Percentiles rank a stretch among this genome's conserved stretches.
Conservation (phyloP, 1,284 basidiomycete species). For the Cutaneotrichosporon mucoides region DNA sequence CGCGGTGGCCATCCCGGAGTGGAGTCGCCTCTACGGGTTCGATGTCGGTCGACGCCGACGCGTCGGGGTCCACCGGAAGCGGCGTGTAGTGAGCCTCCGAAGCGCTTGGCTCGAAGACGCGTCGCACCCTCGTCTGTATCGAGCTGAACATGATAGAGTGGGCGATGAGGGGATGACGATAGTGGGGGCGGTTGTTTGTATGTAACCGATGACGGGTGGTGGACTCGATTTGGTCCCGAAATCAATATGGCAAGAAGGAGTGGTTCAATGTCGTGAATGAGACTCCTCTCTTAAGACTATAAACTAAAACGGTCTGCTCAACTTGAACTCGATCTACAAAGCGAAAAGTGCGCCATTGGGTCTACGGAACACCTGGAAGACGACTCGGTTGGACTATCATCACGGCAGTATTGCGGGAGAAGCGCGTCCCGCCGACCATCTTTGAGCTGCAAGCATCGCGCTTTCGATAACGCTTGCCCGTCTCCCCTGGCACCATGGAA, state of each 20-base stretch:
- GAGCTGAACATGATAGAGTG: not conserved
- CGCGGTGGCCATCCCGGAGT: not conserved
- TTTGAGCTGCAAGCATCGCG: too few species aligned
- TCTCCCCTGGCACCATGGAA: not conserved
- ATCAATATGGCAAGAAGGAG: too few species aligned
- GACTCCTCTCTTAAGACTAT: not conserved
- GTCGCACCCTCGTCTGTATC: not conserved
- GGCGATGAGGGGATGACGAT: not conserved
- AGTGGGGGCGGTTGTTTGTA: not conserved
- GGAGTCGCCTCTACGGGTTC: not conserved
- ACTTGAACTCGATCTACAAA: too few species aligned
- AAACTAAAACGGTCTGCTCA: too few species aligned
- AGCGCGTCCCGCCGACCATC: too few species aligned
- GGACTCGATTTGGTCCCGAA: constrained; percentile 1
- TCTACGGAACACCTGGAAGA: too few species aligned
- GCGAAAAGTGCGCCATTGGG: too few species aligned
- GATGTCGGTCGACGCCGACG: too few species aligned
- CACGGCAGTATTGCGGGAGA: too few species aligned
- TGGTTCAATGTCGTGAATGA: not conserved
- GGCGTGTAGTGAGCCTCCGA: constrained; percentile 3
- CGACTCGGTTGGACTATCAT: too few species aligned
- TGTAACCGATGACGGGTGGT: not conserved
- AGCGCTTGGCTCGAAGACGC: not conserved
- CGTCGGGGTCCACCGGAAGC: constrained; percentile 1
- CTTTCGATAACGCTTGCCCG: too few species aligned